phyloP scores from a whole-genome alignment of 805 yeast species.

The Ogataea neopini region DNA sequence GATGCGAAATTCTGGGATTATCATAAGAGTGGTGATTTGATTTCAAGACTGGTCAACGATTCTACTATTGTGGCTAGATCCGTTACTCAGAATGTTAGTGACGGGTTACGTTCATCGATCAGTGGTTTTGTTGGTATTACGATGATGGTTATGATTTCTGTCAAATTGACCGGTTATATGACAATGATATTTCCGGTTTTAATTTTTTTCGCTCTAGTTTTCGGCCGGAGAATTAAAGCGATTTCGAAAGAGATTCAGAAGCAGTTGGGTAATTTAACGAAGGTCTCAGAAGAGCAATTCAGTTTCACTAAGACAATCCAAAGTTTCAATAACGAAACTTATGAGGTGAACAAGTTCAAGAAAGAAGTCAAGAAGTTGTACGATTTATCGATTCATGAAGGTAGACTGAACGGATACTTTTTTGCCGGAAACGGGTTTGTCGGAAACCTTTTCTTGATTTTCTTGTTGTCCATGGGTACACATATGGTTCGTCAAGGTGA shows the following conservation, averaged over 20 bases:
- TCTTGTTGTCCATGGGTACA: constrained; percentile 77
- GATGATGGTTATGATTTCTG: constrained; percentile 88
- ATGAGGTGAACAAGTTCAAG: constrained; percentile 76
- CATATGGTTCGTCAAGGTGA: constrained; percentile 76
- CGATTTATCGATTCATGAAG: constrained; percentile 75
- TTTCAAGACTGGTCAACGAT: constrained; percentile 84
- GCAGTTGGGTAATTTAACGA: constrained; percentile 81
- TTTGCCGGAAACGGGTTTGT: constrained; percentile 79
- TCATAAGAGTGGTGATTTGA: constrained; percentile 88
- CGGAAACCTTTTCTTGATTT: constrained; percentile 80
- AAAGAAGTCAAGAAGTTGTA: constrained; percentile 65
- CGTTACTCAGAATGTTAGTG: constrained; percentile 84
- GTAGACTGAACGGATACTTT: constrained; percentile 71
- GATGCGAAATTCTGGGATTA: constrained; percentile 89
- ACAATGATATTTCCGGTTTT: constrained; percentile 80
- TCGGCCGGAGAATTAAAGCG: constrained; percentile 76
- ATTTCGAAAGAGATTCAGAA: constrained; percentile 78
- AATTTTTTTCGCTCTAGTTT: constrained; percentile 73
- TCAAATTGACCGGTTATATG: constrained; percentile 82
- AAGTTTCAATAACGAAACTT: constrained; percentile 81
- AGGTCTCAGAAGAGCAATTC: constrained; percentile 89
- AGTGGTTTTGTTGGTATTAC: constrained; percentile 84
- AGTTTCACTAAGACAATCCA: constrained; percentile 86
- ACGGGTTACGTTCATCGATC: constrained; percentile 83
- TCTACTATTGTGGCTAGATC: constrained; percentile 85